phyloP scores from a whole-genome alignment of 768 basidiomycete species.

The Terana coerulea region DNA sequence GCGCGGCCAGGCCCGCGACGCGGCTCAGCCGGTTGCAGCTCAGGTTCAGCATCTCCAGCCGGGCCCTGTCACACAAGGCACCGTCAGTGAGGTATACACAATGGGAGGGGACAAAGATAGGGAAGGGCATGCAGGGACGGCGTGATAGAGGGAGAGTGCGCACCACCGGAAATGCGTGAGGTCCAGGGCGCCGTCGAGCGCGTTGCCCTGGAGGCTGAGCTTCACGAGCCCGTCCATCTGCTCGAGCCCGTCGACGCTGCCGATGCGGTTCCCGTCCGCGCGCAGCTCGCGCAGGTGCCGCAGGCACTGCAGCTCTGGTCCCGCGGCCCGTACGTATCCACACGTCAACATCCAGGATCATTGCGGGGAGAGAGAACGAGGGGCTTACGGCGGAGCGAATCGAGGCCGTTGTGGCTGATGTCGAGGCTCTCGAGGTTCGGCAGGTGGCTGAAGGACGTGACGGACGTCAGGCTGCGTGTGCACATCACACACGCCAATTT shows the following conservation, averaged over 20 bases:
- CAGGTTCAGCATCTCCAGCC: slow-evolving; percentile 79
- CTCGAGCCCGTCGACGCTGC: slow-evolving; percentile 70
- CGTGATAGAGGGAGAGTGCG: slow-evolving; percentile 22
- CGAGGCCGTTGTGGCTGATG: slow-evolving; percentile 86
- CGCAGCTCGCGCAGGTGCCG: slow-evolving; percentile 84
- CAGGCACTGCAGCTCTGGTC: slow-evolving; percentile 77
- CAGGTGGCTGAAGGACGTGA: slow-evolving; percentile 88
- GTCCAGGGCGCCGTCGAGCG: slow-evolving; percentile 53
- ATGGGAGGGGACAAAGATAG: slow-evolving; percentile 8
- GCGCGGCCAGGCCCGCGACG: slow-evolving; percentile 56
- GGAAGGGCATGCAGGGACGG: neutral
- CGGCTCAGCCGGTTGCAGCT: slow-evolving; percentile 66
- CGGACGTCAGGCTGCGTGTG: slow-evolving; percentile 61
- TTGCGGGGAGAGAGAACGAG: neutral
- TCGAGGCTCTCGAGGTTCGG: slow-evolving; percentile 85
- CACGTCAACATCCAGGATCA: slow-evolving; percentile 2
- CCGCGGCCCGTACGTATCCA: neutral
- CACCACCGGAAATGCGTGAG: slow-evolving; percentile 66
- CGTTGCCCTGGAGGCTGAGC: slow-evolving; percentile 77
- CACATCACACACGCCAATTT: slow-evolving; percentile 1
- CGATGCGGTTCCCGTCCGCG: slow-evolving; percentile 84
- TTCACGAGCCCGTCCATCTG: slow-evolving; percentile 79
- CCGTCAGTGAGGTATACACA: slow-evolving; percentile 1
- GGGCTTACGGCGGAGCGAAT: slow-evolving; percentile 79
- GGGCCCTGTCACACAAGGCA: slow-evolving; percentile 29